Evolutionary conservation across 1,139 yeast species (phyloP).

Genomic region (Taphrina sp.): DNA sequence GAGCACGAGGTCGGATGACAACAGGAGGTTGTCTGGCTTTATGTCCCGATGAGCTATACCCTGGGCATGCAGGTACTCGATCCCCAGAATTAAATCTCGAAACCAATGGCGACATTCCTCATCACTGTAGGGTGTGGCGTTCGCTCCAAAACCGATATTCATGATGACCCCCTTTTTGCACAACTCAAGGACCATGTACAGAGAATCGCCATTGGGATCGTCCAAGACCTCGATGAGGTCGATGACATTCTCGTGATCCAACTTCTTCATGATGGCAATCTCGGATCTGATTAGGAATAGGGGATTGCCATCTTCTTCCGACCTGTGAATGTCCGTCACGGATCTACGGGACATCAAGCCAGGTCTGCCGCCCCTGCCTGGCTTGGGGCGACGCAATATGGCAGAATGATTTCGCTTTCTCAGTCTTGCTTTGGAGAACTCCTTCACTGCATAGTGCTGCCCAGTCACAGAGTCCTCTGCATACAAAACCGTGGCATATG

Average conservation of each 20-base stretch:
- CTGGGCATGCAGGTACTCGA: conserved; percentile 86
- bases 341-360: conserved; percentile 41
- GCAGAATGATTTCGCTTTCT: conserved; percentile 52
- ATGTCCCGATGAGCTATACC: conserved; percentile 95
- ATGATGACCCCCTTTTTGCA: conserved; percentile 55
- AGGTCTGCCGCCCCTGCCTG: conserved; percentile 32
- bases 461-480: conserved; percentile 61
- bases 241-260: conserved; percentile 78
- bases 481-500: conserved; percentile 84
- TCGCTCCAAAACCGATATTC: conserved; percentile 53
- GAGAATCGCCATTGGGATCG: conserved; percentile 62
- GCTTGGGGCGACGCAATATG: conserved; percentile 41
- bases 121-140: conserved; percentile 49
- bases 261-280: conserved; percentile 73
- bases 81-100: conserved; percentile 80
- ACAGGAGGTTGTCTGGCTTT: conserved; percentile 85
- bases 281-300: conserved; percentile 62
- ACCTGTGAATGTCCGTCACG: conserved; percentile 49
- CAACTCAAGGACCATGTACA: conserved; percentile 74
- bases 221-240: conserved; percentile 79
- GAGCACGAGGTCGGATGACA: conserved; percentile 69
- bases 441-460: conserved; percentile 67
- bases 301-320: conserved; percentile 41
- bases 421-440: conserved; percentile 48
- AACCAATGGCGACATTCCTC: conserved; percentile 52